A percentile compares a stretch with the other conserved stretches of the same genome.
Evolutionary conservation across 345 rosid genomes (phyloP).

Genomic region (Corchorus olitorius): DNA sequence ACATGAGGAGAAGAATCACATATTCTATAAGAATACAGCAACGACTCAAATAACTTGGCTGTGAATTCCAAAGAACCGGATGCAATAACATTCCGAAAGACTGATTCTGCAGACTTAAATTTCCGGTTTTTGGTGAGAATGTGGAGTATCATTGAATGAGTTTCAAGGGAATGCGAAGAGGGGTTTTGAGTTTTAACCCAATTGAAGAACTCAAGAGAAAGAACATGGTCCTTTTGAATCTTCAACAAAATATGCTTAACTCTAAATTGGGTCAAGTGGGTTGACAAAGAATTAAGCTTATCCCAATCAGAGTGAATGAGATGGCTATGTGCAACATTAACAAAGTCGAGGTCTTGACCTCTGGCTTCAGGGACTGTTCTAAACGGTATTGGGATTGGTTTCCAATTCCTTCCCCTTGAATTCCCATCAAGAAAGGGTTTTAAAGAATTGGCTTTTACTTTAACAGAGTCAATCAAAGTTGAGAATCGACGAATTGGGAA

Average conservation of each 20-base stretch:
- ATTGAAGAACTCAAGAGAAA: constrained; percentile 75
- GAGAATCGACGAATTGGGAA: constrained; percentile 34
- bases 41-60: constrained; percentile 55
- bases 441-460: constrained; percentile 9
- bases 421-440: constrained; percentile 20
- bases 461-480: constrained; percentile 23
- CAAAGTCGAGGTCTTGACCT: constrained; percentile 83
- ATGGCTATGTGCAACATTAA: constrained; percentile 81
- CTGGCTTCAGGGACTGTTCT: constrained; percentile 59
- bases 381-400: constrained; percentile 67
- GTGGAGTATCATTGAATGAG: constrained; percentile 65
- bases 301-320: constrained; percentile 82
- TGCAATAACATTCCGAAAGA: constrained; percentile 42
- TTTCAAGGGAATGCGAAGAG: constrained; percentile 53
- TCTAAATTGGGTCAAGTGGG: constrained; percentile 54
- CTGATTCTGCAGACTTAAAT: constrained; percentile 69
- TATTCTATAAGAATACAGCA: constrained; percentile 60
- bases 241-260: constrained; percentile 62
- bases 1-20: constrained; percentile 79
- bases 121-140: constrained; percentile 64
- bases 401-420: constrained; percentile 26
- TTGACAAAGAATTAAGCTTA: constrained; percentile 46
- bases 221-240: constrained; percentile 61
- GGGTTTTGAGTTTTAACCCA: constrained; percentile 58
- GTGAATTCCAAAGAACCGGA: constrained; percentile 42